A percentile compares a stretch with the other conserved stretches of the same genome.
Conservation (phyloP, 2,329 filamentous ascomycete genomes). For the Cryphonectria naterciae region DNA sequence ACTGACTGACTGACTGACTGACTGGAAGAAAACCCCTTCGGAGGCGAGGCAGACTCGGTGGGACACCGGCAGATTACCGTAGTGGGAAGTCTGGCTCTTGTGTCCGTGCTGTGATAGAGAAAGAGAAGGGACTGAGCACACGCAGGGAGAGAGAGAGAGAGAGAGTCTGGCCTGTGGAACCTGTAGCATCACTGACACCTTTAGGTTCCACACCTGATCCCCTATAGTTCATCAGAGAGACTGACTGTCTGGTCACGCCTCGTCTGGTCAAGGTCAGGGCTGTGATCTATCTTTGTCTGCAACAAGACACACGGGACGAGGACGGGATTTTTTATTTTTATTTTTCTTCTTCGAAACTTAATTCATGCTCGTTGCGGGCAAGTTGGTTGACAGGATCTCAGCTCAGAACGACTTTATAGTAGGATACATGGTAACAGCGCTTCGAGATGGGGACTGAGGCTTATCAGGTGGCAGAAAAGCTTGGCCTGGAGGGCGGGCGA, state of each 20-base stretch:
- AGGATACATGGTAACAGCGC: not conserved
- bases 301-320: not conserved
- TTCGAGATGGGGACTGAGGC: not conserved
- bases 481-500: not conserved
- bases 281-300: not conserved
- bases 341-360: not conserved
- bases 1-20: too few species aligned
- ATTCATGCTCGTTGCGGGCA: not conserved
- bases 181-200: not conserved
- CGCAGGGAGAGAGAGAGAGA: not conserved
- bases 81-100: not conserved
- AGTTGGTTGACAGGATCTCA: not conserved
- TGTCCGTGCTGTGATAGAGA: not conserved
- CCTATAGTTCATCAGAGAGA: not conserved
- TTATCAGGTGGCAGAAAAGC: conserved; percentile 13
- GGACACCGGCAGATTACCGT: conserved; percentile 8
- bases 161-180: conserved; percentile 1
- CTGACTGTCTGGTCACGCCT: not conserved
- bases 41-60: not conserved
- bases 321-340: not conserved
- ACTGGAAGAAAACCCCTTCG: not conserved
- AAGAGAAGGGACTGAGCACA: too few species aligned
- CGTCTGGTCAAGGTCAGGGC: not conserved
- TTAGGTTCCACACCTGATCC: not conserved
- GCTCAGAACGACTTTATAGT: not conserved